Conservation (phyloP, 495 filamentous ascomycete species). For the Penicillium parvum region DNA sequence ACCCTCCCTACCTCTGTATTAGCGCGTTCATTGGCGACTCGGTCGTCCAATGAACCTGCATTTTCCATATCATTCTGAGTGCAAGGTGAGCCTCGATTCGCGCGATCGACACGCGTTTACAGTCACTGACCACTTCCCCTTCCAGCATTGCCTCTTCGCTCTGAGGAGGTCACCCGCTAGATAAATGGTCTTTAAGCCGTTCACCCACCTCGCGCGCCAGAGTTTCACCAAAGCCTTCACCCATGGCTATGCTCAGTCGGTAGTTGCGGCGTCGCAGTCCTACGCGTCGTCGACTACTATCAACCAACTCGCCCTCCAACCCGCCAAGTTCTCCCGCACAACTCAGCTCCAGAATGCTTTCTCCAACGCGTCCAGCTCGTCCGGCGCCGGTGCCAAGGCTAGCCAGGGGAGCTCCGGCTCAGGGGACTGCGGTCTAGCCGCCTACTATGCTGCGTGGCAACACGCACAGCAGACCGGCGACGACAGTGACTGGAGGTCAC, state of each 20-base stretch:
- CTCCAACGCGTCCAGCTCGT: constrained; percentile 57
- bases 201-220: constrained; percentile 91
- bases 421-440: constrained; percentile 62
- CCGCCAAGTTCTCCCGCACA: constrained; percentile 55
- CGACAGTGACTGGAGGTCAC: constrained; percentile 83
- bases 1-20: constrained; percentile 9
- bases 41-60: constrained; percentile 68
- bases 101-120: not conserved
- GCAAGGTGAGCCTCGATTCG: constrained; percentile 39
- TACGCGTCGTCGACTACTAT: constrained; percentile 70
- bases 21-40: constrained; percentile 58
- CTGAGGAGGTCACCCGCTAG: constrained; percentile 50
- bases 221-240: constrained; percentile 94
- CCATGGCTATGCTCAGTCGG: constrained; percentile 94
- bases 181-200: constrained; percentile 82
- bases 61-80: constrained; percentile 39
- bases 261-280: constrained; percentile 90
- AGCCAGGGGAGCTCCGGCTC: constrained; percentile 38
- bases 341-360: constrained; percentile 67
- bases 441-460: constrained; percentile 86
- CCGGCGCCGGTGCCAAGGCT: constrained; percentile 42
- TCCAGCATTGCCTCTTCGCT: constrained; percentile 45
- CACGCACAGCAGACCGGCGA: constrained; percentile 66
- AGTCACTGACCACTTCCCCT: not conserved
- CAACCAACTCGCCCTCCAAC: constrained; percentile 48